Base-by-base conservation (phyloP, 176 grass and related monocot species). In the Oryza coarctata region DNA sequence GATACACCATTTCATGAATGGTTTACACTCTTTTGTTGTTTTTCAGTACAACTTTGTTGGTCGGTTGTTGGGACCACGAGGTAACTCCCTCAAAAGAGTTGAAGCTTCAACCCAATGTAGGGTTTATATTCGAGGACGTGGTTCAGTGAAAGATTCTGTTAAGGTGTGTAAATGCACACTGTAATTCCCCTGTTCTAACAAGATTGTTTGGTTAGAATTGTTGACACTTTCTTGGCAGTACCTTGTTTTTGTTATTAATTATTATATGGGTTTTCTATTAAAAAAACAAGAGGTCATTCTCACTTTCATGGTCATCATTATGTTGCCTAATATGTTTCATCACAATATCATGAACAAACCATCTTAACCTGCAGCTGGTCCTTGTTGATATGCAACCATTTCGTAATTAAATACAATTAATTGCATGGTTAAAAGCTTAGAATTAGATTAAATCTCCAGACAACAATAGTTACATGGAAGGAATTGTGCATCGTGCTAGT, bases 1-100 rank as follows among this genome's bases (percentile, higher is more conserved):
- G 27, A 3, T 34, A 36, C 82, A 45, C 15, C 50, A 85, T 84
- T 15, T 77, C 58, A 70, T 39, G 50, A 87, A 76, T 85, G 61
- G 5, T 78, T 50, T 39, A 33, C 82, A 69, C 28, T 58, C 65
- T 64, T 90, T 78, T 80, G 39, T 32, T 80, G 78, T 11, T 74
- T 85, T 61, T 68, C 26, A 99, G 97, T 99, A 85, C 87, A 99
- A 99, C 35, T 99, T 99, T 90, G 97, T 99, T 79, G 97, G 97
- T 17, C 93, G 97, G 55, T 85, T 99, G 68, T 69, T 99, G 85
- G 97, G 97, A 27, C 97, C 97, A 4, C 91, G 97, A 44, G 97
- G 93, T 34, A 99, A 99, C 88, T 99, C 97, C 65, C 87, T 99
- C 83, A 99, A 99, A 91, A 91, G 97, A 87, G 97, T 99, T 81